These are phyloP conservation scores for Curvularia lunata DNA, from an alignment of 2,329 filamentous ascomycete species.

Conservation along the genomic window DNA sequence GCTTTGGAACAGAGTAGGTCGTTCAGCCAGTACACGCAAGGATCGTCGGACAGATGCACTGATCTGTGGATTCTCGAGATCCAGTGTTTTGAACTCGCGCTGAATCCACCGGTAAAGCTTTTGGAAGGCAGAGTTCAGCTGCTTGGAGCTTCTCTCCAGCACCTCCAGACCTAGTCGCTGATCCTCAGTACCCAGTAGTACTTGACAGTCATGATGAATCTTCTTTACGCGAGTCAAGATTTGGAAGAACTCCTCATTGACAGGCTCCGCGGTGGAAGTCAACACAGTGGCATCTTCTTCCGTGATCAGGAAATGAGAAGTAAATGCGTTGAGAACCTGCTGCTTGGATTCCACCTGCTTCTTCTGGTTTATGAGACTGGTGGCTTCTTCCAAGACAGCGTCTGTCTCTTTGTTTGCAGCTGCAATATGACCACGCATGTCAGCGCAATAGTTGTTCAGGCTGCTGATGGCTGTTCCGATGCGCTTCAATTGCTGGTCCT, in stretches of 20 bases:
- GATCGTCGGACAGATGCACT: conserved; percentile 82
- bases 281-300: conserved; percentile 79
- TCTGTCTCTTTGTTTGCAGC: conserved; percentile 77
- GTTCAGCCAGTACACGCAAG: conserved; percentile 84
- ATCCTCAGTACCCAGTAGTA: conserved; percentile 87
- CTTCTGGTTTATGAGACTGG: conserved; percentile 73
- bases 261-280: conserved; percentile 78
- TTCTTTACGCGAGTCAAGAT: conserved; percentile 80
- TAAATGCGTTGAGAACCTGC: conserved; percentile 76
- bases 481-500: conserved; percentile 76
- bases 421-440: conserved; percentile 78
- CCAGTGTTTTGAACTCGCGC: conserved; percentile 87
- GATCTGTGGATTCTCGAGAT: conserved; percentile 93
- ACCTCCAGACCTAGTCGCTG: conserved; percentile 87
- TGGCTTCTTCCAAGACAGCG: conserved; percentile 78
- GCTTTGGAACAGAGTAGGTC: conserved; percentile 88
- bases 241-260: conserved; percentile 84
- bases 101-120: conserved; percentile 97
- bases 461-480: conserved; percentile 80
- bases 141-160: conserved; percentile 87
- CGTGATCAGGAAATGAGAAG: conserved; percentile 80
- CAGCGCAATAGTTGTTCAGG: conserved; percentile 78
- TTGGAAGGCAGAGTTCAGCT: conserved; percentile 88
- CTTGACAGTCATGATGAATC: conserved; percentile 86
- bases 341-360: conserved; percentile 80